Base-by-base conservation (phyloP, 2,329 filamentous ascomycete genomes). In the Aphanoascus verrucosus region DNA sequence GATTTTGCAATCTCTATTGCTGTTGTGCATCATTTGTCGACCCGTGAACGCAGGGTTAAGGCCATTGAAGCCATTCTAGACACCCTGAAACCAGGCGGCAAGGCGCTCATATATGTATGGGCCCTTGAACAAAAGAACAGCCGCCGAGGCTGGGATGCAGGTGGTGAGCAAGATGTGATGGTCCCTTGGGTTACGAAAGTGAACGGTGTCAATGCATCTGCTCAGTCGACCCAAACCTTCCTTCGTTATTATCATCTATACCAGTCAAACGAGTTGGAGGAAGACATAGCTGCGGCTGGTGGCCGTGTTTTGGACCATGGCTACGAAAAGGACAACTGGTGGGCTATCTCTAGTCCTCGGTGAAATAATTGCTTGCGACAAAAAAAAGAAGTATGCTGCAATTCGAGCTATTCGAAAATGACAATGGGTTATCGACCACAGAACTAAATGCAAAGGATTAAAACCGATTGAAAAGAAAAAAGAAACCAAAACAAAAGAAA, bases 271-370 rank as follows among this genome's bases (percentile, higher is more conserved):
- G 93, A 98, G 72, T 74, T 98, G 55, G 89, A 96, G 66, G 77
- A 81, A 42, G 86, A 96, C 66, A 79, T 95, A 54, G 67, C 69
- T 49, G 76, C 78, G 14, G 90, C 85, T 17, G 89, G 89, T 15
- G 93, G 90, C 6, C 72, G 70, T 47, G 81, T 96, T 12, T 63
- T 93, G 20, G 83, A 87, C 59, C 82, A 81, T 56, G 93, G 93
- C 34, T 98, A 97, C 70, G 93, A 98, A 67, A 90, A 84, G 73
- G 93, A 97, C 66, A 98, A 98, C 72, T 97, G 93, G 93, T 98
- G 91, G 91, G 88, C 83, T 52, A 83, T 95, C 65, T 78, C 75
- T 54, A 67, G 69, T 57, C 45, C 55, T 19, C 46, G 41, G 38
- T 55, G 38, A 53, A 34, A 54, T 2, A 28, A 28, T 28, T 7